Conservation (phyloP, 495 filamentous ascomycete species). For the Penicillium salamii region DNA sequence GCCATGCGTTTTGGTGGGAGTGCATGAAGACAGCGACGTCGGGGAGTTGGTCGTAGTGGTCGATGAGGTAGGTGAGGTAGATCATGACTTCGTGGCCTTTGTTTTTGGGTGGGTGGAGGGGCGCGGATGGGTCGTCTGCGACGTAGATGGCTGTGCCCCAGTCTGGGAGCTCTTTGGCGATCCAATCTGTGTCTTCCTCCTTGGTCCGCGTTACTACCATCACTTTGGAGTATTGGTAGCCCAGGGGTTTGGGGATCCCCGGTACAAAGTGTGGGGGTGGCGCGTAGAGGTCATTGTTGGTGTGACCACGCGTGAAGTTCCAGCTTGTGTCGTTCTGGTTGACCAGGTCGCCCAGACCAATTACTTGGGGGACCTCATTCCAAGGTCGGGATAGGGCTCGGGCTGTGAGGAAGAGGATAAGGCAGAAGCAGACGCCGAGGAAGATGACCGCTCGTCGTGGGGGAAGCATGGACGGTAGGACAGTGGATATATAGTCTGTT, state of each 20-base stretch:
- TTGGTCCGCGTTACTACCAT: slow-evolving; percentile 58
- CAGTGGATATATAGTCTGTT: slow-evolving; percentile 1
- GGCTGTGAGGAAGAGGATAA: slow-evolving; percentile 29
- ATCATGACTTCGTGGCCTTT: slow-evolving; percentile 78
- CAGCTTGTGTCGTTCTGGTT: slow-evolving; percentile 17
- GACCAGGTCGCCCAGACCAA: slow-evolving; percentile 37
- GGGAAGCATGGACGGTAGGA: slow-evolving; percentile 32
- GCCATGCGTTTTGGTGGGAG: slow-evolving; percentile 63
- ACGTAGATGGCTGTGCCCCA: slow-evolving; percentile 62
- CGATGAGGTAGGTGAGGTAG: slow-evolving; percentile 70
- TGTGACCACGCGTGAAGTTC: slow-evolving; percentile 23
- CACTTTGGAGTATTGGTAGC: slow-evolving; percentile 43
- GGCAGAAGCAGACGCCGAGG: slow-evolving; percentile 37
- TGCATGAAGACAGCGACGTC: slow-evolving; percentile 72
- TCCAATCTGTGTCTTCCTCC: slow-evolving; percentile 61
- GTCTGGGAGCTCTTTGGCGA: slow-evolving; percentile 51
- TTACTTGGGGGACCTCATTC: slow-evolving; percentile 30
- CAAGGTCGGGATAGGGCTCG: slow-evolving; percentile 34
- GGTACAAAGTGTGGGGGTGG: slow-evolving; percentile 35
- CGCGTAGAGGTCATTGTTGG: slow-evolving; percentile 24
- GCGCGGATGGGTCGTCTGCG: slow-evolving; percentile 58
- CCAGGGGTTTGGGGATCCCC: slow-evolving; percentile 42
- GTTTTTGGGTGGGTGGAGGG: slow-evolving; percentile 63
- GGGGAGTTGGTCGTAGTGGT: slow-evolving; percentile 66
- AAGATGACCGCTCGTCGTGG: slow-evolving; percentile 35